Evolutionary conservation across 257 asterid genomes (phyloP).

Genomic region (Primulina eburnea): DNA sequence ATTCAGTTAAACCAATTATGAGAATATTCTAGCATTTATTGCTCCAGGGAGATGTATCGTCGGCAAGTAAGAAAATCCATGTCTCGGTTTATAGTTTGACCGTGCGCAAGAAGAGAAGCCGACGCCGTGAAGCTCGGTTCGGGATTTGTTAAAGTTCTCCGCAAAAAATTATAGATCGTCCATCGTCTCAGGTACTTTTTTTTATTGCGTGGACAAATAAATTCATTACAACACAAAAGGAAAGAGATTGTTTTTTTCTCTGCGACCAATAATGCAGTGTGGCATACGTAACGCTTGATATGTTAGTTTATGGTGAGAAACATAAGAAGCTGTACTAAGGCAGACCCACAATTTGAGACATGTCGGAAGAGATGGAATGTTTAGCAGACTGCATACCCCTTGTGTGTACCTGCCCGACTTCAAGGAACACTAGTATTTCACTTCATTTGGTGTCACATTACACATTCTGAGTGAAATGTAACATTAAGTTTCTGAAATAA

Average conservation of each 20-base stretch:
- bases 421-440: background rate
- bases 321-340: background rate
- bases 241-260: background rate
- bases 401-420: background rate
- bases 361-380: too few relatives aligned
- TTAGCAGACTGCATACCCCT: background rate
- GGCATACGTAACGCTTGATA: background rate
- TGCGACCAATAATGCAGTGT: background rate
- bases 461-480: too few relatives aligned
- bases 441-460: background rate
- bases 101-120: too few relatives aligned
- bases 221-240: background rate
- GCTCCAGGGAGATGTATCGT: background rate
- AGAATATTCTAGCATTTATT: background rate
- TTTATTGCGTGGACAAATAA: background rate
- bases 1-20: too few relatives aligned
- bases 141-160: background rate
- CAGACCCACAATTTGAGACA: background rate
- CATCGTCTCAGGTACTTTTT: background rate
- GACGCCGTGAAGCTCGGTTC: too few relatives aligned
- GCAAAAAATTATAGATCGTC: too few relatives aligned
- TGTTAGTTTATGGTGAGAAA: background rate
- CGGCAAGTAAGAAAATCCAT: background rate
- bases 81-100: too few relatives aligned
- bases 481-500: background rate